Percentiles rank a stretch among this genome's conserved stretches.
Evolutionary conservation across 2,329 filamentous ascomycete species (phyloP).

Genomic region (Alternaria dauci): DNA sequence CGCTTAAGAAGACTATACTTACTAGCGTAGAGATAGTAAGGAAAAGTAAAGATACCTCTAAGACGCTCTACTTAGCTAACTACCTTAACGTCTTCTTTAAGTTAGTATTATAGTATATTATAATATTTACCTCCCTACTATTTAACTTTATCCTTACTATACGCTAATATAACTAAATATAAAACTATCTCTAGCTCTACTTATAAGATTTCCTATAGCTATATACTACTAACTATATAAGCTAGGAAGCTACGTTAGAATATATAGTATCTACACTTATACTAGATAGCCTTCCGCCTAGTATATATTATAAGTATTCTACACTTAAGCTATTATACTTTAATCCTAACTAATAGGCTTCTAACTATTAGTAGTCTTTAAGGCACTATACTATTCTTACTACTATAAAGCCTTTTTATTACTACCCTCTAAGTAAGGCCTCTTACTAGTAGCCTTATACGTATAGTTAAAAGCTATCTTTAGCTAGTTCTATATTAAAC

Average conservation of each 20-base stretch:
- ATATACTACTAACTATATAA: constrained; percentile 2
- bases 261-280: constrained; percentile 15
- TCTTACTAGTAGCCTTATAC: constrained; percentile 6
- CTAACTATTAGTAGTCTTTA: constrained; percentile 4
- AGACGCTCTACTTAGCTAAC: constrained; percentile 19
- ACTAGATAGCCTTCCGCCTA: constrained; percentile 13
- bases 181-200: constrained; percentile 10
- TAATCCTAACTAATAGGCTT: constrained; percentile 5
- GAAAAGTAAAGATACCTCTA: constrained; percentile 4
- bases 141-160: constrained; percentile 20
- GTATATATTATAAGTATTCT: constrained; percentile 23
- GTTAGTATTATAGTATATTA: constrained; percentile 9
- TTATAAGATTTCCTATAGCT: constrained; percentile 15
- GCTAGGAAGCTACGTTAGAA: constrained; percentile 12
- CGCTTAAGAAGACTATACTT: constrained; percentile 12
- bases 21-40: constrained; percentile 14
- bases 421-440: neutral
- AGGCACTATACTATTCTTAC: constrained; percentile 7
- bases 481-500: constrained; percentile 4
- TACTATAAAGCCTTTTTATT: constrained; percentile 8
- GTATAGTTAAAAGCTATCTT: constrained; percentile 2
- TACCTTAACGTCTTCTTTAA: constrained; percentile 22
- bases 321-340: constrained; percentile 4
- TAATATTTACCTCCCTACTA: neutral
- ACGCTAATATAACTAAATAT: constrained; percentile 11